Evolutionary conservation across 2,329 filamentous ascomycete species (phyloP).

Genomic region (Alternaria gansuensis): DNA sequence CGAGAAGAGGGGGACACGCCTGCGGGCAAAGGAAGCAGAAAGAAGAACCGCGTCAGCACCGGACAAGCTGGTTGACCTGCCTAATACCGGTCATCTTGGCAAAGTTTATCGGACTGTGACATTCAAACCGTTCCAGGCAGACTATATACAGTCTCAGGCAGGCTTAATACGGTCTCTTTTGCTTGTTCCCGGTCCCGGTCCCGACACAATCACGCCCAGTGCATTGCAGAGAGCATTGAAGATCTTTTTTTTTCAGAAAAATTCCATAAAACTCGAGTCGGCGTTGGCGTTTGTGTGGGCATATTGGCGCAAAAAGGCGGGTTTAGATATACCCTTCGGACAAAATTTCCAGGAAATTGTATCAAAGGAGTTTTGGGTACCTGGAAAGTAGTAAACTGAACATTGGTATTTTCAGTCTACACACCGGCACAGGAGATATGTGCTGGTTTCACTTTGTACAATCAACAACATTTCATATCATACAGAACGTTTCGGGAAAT

Average conservation of each 20-base stretch:
- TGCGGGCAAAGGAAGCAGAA: constrained; percentile 38
- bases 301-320: constrained; percentile 1
- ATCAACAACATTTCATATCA: constrained; percentile 7
- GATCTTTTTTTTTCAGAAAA: neutral
- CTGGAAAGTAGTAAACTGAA: neutral
- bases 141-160: too few relatives aligned
- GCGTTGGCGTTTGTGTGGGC: constrained; percentile 7
- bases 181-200: too few relatives aligned
- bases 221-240: too few relatives aligned
- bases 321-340: constrained; percentile 13
- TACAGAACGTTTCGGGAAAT: constrained; percentile 1
- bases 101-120: neutral
- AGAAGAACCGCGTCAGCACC: constrained; percentile 47
- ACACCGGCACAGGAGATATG: neutral
- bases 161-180: too few relatives aligned
- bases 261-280: neutral
- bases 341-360: neutral
- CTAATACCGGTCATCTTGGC: neutral
- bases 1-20: constrained; percentile 50
- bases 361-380: neutral
- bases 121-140: neutral
- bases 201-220: too few relatives aligned
- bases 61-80: constrained; percentile 19
- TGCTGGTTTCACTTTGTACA: constrained; percentile 1
- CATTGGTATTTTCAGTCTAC: neutral